Evolutionary conservation across 371 early-diverging fungal species (phyloP).

Genomic region (Basidiobolus meristosporus): DNA sequence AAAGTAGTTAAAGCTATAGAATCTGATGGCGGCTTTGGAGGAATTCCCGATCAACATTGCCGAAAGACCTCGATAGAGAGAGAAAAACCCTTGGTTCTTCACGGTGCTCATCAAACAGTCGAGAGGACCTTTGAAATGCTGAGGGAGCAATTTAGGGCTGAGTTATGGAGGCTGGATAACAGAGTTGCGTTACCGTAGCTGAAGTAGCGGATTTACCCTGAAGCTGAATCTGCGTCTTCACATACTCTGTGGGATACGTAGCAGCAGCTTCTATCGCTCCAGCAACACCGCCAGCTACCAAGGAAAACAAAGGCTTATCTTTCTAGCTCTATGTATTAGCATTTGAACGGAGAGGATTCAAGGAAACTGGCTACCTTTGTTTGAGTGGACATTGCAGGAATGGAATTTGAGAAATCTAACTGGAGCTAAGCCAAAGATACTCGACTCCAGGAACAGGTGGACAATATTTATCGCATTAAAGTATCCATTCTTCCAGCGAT

Average conservation of each 20-base stretch:
- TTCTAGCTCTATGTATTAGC: too few relatives aligned
- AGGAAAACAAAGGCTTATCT: slow-evolving; percentile 1
- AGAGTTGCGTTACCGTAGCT: neutral
- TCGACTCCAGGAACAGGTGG: too few relatives aligned
- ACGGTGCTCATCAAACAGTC: slow-evolving; percentile 48
- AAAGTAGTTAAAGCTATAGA: slow-evolving; percentile 72
- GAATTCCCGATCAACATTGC: slow-evolving; percentile 80
- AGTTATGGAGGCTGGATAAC: too few relatives aligned
- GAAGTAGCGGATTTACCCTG: slow-evolving; percentile 18
- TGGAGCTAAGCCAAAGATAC: too few relatives aligned
- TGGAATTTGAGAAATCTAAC: too few relatives aligned
- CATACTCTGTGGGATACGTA: slow-evolving; percentile 85
- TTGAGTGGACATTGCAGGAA: too few relatives aligned
- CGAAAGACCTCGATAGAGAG: slow-evolving; percentile 64
- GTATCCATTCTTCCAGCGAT: too few relatives aligned
- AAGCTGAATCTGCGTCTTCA: slow-evolving; percentile 84
- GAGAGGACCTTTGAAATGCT: slow-evolving; percentile 55
- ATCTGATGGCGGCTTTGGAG: slow-evolving; percentile 79
- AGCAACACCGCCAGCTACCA: slow-evolving; percentile 65
- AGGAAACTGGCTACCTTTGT: too few relatives aligned
- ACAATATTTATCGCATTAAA: too few relatives aligned
- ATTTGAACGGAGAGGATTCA: too few relatives aligned
- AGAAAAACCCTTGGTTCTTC: slow-evolving; percentile 36
- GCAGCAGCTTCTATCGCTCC: slow-evolving; percentile 73
- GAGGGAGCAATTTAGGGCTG: neutral